phyloP scores from a whole-genome alignment of 345 rosid genomes.

The Lepidium aucheri region DNA sequence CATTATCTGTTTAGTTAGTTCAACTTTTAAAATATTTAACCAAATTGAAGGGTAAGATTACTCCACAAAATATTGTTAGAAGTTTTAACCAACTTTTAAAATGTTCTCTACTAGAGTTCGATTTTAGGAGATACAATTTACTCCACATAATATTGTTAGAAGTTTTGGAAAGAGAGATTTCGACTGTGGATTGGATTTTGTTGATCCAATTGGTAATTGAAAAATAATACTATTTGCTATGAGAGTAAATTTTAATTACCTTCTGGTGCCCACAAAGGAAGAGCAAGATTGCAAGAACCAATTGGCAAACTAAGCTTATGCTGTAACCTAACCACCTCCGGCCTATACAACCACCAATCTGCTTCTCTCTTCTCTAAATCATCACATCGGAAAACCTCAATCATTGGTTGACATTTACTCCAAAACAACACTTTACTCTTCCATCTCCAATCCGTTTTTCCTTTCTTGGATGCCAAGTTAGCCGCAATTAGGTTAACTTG shows the following conservation, averaged over 20 bases:
- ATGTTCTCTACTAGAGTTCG: too few relatives aligned
- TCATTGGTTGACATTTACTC: slow-evolving; percentile 88
- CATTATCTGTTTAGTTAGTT: neutral
- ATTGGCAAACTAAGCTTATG: slow-evolving; percentile 68
- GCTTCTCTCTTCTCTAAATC: slow-evolving; percentile 67
- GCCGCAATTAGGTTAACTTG: slow-evolving; percentile 75
- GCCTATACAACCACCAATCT: slow-evolving; percentile 80
- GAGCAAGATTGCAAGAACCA: slow-evolving; percentile 74
- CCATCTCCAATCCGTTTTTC: slow-evolving; percentile 49
- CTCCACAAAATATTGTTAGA: too few relatives aligned
- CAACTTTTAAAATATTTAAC: neutral
- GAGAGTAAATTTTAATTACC: slow-evolving; percentile 37
- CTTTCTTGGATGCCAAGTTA: slow-evolving; percentile 51
- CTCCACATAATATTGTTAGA: too few relatives aligned
- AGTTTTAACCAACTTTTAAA: too few relatives aligned
- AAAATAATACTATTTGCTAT: neutral
- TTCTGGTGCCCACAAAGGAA: slow-evolving; percentile 79
- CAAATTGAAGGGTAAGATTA: neutral
- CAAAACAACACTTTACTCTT: slow-evolving; percentile 59
- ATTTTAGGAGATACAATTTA: too few relatives aligned
- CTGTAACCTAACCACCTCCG: slow-evolving; percentile 49
- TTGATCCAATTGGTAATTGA: neutral
- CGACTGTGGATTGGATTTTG: too few relatives aligned
- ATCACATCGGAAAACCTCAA: slow-evolving; percentile 75
- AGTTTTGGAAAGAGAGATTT: too few relatives aligned